phyloP scores from a whole-genome alignment of 1,284 basidiomycete genomes.

The Wolfiporia cocos region DNA sequence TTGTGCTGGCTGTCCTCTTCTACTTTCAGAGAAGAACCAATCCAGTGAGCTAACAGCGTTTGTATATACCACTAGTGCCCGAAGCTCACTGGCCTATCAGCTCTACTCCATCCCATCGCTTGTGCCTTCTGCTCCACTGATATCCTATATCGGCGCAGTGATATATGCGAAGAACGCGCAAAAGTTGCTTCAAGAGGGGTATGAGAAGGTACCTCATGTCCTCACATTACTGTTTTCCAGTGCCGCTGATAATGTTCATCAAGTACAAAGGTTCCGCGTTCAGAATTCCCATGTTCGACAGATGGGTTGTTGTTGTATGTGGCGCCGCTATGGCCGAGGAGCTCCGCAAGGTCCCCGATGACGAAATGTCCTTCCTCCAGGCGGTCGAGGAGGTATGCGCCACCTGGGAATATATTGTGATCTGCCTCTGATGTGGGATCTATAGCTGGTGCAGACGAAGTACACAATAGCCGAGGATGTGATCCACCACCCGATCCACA shows the following conservation, averaged over 20 bases:
- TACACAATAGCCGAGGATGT: constrained; percentile 19
- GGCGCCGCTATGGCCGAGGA: constrained; percentile 21
- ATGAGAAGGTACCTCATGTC: constrained; percentile 24
- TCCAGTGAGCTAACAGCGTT: neutral
- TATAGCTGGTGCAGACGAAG: constrained; percentile 10
- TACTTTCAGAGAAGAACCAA: constrained; percentile 4
- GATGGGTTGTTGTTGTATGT: constrained; percentile 22
- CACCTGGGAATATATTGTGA: no score
- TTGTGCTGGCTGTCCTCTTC: neutral
- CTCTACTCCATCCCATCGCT: constrained; percentile 27
- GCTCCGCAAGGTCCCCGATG: constrained; percentile 23
- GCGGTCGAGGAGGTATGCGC: constrained; percentile 22
- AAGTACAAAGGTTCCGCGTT: constrained; percentile 13
- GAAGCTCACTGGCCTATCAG: neutral
- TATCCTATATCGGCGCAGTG: constrained; percentile 30
- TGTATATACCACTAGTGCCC: neutral
- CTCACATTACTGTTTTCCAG: neutral
- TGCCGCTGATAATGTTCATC: neutral
- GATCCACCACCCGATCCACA: constrained; percentile 19
- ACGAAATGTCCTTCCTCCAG: constrained; percentile 23
- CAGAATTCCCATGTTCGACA: constrained; percentile 31
- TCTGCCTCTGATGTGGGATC: neutral
- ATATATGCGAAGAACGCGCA: constrained; percentile 27
- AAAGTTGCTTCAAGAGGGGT: constrained; percentile 32
- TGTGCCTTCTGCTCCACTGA: constrained; percentile 27